Percentiles rank a stretch among this genome's conserved stretches.
Conservation (phyloP, 331 rosid species). For the Arachis monticola region DNA sequence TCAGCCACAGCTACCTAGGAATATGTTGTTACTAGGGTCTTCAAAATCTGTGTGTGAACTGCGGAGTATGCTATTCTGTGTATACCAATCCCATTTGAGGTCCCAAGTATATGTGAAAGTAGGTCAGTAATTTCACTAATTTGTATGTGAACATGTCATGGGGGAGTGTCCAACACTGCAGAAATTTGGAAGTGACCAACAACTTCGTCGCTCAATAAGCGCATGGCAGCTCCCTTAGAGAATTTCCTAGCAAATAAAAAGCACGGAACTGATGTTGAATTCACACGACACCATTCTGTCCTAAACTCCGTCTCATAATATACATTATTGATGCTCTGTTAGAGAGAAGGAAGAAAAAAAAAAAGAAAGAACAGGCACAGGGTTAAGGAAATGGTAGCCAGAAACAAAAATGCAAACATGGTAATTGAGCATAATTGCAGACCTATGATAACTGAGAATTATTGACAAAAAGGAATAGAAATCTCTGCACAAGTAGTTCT, state of each 20-base stretch:
- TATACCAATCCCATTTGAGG: slow-evolving; percentile 35
- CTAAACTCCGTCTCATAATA: slow-evolving; percentile 79
- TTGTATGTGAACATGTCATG: slow-evolving; percentile 46
- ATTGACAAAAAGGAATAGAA: too few relatives aligned
- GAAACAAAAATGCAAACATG: background rate
- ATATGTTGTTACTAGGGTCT: slow-evolving; percentile 20
- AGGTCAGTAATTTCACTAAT: slow-evolving; percentile 30
- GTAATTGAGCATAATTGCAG: background rate
- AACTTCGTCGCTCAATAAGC: slow-evolving; percentile 69
- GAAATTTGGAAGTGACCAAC: slow-evolving; percentile 57
- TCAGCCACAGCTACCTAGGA: slow-evolving; percentile 44
- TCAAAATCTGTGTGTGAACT: slow-evolving; percentile 41
- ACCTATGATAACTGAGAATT: background rate
- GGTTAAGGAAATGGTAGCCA: slow-evolving; percentile 17
- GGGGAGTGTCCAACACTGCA: slow-evolving; percentile 48
- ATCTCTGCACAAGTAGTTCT: too few relatives aligned
- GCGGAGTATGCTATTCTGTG: slow-evolving; percentile 22
- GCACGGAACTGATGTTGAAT: slow-evolving; percentile 75
- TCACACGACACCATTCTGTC: slow-evolving; percentile 87
- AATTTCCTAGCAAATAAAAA: slow-evolving; percentile 90
- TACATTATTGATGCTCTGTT: slow-evolving; percentile 79
- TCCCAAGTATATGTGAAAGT: slow-evolving; percentile 41
- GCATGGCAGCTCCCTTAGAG: slow-evolving; percentile 93
- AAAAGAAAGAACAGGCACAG: background rate
- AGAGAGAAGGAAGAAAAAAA: background rate